Conservation (phyloP, 148 eudicot genomes). For the Bassia scoparia region DNA sequence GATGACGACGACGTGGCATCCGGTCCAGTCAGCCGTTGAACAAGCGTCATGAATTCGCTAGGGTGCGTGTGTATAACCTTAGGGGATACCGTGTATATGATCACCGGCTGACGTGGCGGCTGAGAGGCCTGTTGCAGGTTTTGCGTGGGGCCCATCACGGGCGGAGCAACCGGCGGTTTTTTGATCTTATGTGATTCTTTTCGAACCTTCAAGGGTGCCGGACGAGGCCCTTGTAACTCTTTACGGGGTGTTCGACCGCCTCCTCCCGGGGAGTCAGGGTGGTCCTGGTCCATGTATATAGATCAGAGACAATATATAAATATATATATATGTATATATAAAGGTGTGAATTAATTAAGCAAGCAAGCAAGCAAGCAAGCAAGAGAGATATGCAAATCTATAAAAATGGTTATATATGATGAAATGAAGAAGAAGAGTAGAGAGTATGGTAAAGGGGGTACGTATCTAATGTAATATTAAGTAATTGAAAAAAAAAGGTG, state of each 20-base stretch:
- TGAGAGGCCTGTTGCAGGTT: slow-evolving; percentile 29
- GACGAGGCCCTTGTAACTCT: slow-evolving; percentile 82
- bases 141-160: slow-evolving; percentile 33
- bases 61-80: slow-evolving; percentile 82
- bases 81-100: slow-evolving; percentile 84
- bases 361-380: too few species aligned
- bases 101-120: slow-evolving; percentile 60
- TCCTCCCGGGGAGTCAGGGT: slow-evolving; percentile 16
- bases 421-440: not conserved
- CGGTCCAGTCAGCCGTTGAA: slow-evolving; percentile 76
- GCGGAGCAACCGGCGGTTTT: slow-evolving; percentile 68
- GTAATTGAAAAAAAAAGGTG: slow-evolving; percentile 2
- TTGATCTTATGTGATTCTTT: slow-evolving; percentile 76
- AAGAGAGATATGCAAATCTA: too few species aligned
- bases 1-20: slow-evolving; percentile 28
- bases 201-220: slow-evolving; percentile 61
- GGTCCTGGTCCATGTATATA: too few species aligned
- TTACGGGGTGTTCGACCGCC: slow-evolving; percentile 44
- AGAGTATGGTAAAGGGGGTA: not conserved
- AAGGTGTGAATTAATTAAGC: too few species aligned
- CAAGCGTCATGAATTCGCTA: slow-evolving; percentile 76
- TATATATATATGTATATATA: too few species aligned
- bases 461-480: not conserved
- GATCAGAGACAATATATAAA: too few species aligned
- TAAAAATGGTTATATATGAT: too few species aligned